These are phyloP conservation scores for Gossypium trilobum DNA, from an alignment of 441 rosid species.

Conservation along the genomic window DNA sequence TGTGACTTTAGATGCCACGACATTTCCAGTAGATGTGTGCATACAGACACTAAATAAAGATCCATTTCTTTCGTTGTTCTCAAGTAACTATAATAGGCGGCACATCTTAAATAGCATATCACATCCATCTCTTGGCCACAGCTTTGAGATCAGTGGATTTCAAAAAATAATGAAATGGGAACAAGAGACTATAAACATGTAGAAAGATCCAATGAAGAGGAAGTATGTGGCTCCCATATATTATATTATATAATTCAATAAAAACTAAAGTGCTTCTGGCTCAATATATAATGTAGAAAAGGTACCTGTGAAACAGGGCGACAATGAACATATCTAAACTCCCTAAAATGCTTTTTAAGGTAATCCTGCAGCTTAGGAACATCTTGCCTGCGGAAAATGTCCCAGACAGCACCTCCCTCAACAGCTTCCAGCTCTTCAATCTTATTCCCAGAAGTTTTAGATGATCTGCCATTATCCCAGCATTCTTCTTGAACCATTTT, in stretches of 20 bases:
- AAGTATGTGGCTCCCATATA: background rate
- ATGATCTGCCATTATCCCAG: conserved; percentile 9
- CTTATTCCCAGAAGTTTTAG: conserved; percentile 17
- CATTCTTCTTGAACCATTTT: conserved; percentile 1
- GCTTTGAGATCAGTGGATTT: background rate
- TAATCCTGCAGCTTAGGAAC: conserved; percentile 55
- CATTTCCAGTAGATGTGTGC: background rate
- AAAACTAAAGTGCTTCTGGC: background rate
- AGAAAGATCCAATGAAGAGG: background rate
- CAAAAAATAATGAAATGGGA: background rate
- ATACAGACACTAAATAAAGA: background rate
- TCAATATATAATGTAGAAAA: background rate
- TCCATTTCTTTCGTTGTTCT: background rate
- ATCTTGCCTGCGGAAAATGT: conserved; percentile 24
- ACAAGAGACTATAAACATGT: background rate
- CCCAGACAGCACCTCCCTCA: conserved; percentile 79
- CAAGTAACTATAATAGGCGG: background rate
- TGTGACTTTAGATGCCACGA: background rate
- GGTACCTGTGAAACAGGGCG: conserved; percentile 49
- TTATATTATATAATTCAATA: background rate
- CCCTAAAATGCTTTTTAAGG: conserved; percentile 51
- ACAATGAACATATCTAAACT: conserved; percentile 59
- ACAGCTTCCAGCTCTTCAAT: conserved; percentile 16
- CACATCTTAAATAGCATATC: background rate
- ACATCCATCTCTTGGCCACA: background rate